Percentiles rank a stretch among this genome's conserved stretches.
These are phyloP conservation scores for Porphyrellus cyaneotinctus DNA, from an alignment of 768 basidiomycete genomes.

Conservation along the genomic window DNA sequence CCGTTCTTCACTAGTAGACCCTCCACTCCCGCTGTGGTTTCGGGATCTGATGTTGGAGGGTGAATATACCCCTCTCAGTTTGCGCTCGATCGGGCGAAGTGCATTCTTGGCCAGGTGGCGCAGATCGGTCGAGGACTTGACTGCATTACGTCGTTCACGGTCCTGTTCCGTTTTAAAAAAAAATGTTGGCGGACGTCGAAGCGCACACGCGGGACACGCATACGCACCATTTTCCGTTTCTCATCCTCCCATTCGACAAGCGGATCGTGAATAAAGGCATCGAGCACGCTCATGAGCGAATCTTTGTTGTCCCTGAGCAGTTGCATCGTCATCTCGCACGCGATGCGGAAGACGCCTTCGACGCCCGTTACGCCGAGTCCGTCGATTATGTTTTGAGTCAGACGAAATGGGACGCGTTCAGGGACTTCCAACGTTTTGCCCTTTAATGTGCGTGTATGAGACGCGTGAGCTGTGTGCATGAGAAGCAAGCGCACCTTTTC, in stretches of 20 bases:
- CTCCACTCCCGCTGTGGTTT: constrained; percentile 21
- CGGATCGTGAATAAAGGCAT: constrained; percentile 96
- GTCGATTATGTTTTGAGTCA: constrained; percentile 91
- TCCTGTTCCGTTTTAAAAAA: constrained; percentile 32
- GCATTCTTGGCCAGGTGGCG: constrained; percentile 68
- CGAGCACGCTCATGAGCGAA: constrained; percentile 89
- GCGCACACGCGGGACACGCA: background rate
- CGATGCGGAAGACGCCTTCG: constrained; percentile 90
- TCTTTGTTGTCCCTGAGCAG: constrained; percentile 88
- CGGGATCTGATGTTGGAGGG: constrained; percentile 44
- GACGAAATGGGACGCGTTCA: constrained; percentile 89
- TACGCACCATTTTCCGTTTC: constrained; percentile 56
- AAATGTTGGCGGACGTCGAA: background rate
- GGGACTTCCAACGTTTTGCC: constrained; percentile 85
- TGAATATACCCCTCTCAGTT: constrained; percentile 69
- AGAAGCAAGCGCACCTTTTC: constrained; percentile 61
- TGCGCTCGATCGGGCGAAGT: constrained; percentile 77
- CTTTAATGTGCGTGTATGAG: constrained; percentile 23
- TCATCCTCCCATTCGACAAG: constrained; percentile 94
- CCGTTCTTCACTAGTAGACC: constrained; percentile 29
- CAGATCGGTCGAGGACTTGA: constrained; percentile 53
- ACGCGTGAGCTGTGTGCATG: background rate
- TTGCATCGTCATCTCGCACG: constrained; percentile 87
- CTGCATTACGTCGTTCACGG: constrained; percentile 43
- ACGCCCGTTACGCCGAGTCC: constrained; percentile 91